Evolutionary conservation across 2,329 filamentous ascomycete genomes (phyloP).

Genomic region (Mariannaea elegans): DNA sequence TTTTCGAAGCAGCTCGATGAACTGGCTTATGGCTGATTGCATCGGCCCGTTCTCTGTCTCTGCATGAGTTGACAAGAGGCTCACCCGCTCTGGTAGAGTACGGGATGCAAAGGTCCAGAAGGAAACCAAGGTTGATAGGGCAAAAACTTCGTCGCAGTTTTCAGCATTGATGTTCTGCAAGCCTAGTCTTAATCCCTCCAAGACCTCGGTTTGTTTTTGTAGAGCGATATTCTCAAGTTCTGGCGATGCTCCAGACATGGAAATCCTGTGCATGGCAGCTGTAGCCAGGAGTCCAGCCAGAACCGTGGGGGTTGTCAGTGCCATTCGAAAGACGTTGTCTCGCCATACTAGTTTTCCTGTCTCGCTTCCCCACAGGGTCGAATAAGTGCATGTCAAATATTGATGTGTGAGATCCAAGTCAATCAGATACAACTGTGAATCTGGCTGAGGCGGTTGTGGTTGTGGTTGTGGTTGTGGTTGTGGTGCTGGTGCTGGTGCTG

Average conservation of each 20-base stretch:
- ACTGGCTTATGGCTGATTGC: conserved; percentile 3
- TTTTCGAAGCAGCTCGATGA: conserved; percentile 4
- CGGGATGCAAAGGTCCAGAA: conserved; percentile 29
- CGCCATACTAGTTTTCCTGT: conserved; percentile 28
- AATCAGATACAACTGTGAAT: neutral
- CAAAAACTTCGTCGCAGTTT: conserved; percentile 14
- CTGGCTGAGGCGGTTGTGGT: neutral
- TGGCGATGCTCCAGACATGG: neutral
- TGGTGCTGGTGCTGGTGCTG: too few species aligned
- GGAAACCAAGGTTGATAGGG: conserved; percentile 23
- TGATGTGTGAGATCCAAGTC: conserved; percentile 28
- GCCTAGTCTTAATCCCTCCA: conserved; percentile 17
- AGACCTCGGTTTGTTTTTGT: conserved; percentile 19
- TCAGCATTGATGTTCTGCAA: conserved; percentile 8
- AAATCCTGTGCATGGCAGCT: conserved; percentile 22
- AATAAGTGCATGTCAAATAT: conserved; percentile 24
- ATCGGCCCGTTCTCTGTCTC: neutral
- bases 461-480: too few species aligned
- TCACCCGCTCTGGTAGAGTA: conserved; percentile 18
- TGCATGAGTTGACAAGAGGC: conserved; percentile 5
- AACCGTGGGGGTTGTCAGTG: conserved; percentile 17
- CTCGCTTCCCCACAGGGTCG: conserved; percentile 18
- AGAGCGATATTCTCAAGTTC: conserved; percentile 6
- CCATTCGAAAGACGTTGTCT: conserved; percentile 27
- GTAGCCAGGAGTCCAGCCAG: conserved; percentile 29